Conservation (phyloP, 768 basidiomycete genomes). For the Kwoniella mangroviensis region DNA sequence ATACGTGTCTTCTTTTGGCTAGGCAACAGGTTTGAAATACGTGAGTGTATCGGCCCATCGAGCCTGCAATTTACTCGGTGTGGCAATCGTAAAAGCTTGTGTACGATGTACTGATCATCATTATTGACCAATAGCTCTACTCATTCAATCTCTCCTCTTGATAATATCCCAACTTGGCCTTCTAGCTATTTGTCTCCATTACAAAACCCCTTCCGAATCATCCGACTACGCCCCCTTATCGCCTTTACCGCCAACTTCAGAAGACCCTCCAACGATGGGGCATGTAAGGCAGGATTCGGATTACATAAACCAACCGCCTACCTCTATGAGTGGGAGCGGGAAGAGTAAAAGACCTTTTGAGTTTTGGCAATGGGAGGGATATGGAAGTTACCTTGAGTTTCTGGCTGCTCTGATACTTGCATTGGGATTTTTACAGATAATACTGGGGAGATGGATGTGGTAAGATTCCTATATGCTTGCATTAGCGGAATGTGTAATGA, state of each 20-base stretch:
- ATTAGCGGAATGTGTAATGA: too few relatives aligned
- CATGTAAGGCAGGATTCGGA: constrained; percentile 23
- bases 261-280: not conserved
- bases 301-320: constrained; percentile 19
- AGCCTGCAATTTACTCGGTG: too few relatives aligned
- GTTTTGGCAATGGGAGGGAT: constrained; percentile 56
- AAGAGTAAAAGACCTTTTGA: constrained; percentile 40
- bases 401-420: constrained; percentile 54
- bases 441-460: constrained; percentile 53
- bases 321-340: not conserved
- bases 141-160: constrained; percentile 56
- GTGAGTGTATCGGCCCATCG: constrained; percentile 27
- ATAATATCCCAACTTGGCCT: constrained; percentile 57
- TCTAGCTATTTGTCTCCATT: constrained; percentile 56
- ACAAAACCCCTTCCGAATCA: constrained; percentile 31
- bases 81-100: too few relatives aligned
- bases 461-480: constrained; percentile 23
- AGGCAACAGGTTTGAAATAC: constrained; percentile 55
- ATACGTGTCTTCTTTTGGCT: constrained; percentile 58
- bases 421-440: constrained; percentile 47
- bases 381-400: constrained; percentile 55
- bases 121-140: constrained; percentile 45
- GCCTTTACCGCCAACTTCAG: constrained; percentile 28
- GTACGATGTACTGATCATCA: not conserved
- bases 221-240: constrained; percentile 43